Percentiles rank a stretch among this genome's conserved stretches.
These are phyloP conservation scores for Diaporthe vaccinii DNA, from an alignment of 2,329 filamentous ascomycete genomes.

Conservation along the genomic window DNA sequence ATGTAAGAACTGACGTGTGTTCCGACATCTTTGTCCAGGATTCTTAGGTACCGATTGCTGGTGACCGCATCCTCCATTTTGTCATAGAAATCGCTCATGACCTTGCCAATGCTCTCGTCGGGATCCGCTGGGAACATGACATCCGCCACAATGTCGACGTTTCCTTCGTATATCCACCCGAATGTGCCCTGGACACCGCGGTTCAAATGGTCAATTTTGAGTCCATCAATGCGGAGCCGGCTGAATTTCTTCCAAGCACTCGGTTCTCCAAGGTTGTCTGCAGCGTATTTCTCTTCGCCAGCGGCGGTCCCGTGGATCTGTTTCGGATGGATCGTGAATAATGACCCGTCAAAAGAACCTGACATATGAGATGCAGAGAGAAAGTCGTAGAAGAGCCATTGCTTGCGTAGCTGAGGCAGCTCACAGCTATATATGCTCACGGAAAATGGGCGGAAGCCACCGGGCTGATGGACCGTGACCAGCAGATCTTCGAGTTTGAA, in stretches of 20 bases:
- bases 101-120: constrained; percentile 90
- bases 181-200: constrained; percentile 93
- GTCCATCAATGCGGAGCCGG: constrained; percentile 88
- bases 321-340: constrained; percentile 96
- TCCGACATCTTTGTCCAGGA: constrained; percentile 65
- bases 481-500: constrained; percentile 97
- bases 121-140: constrained; percentile 93
- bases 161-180: constrained; percentile 97
- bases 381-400: constrained; percentile 98
- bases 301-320: constrained; percentile 87
- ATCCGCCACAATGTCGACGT: constrained; percentile 95
- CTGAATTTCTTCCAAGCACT: constrained; percentile 96
- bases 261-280: constrained; percentile 72
- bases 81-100: constrained; percentile 98
- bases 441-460: constrained; percentile 92
- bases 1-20: constrained; percentile 43
- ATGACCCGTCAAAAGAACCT: constrained; percentile 92
- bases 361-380: constrained; percentile 96
- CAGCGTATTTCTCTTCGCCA: constrained; percentile 66
- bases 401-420: constrained; percentile 90
- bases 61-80: constrained; percentile 93
- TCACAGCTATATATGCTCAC: constrained; percentile 97
- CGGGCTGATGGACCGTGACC: constrained; percentile 91
- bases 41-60: constrained; percentile 75
- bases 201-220: constrained; percentile 97